Evolutionary conservation across 1,284 basidiomycete species (phyloP), one percentile per base, ranked within the genome.

Genomic region (Mycosarcoma maydis): DNA sequence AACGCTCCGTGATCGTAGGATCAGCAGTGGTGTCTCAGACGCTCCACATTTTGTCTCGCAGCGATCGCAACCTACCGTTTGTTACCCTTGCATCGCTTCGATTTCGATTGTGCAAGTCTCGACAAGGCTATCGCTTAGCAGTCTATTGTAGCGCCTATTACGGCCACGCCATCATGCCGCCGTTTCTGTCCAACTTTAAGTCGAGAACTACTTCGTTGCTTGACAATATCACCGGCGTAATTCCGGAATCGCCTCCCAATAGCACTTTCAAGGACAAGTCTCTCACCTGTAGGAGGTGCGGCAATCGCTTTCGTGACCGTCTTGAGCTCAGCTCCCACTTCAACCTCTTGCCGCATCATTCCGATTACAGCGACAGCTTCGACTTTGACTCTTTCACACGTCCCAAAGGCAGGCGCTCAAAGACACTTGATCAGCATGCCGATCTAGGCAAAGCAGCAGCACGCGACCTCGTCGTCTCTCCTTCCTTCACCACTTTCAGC

Each of bases 161-260:
- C 11, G n/a, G 7, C 32, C 6, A n/a, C 4, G 5, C 14, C 52
- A 36, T 4, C 48, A 65, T 65, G 61, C 61, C 61, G 4, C 54
- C 55, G 4, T 50, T 53, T 14, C 42, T 66, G 6, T 45, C 56
- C 20, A 48, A 17, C 17, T 38, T 66, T 48, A 36, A 44, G 23
- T 66, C 62, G 19, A 50, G 64, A 17, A 67, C 64, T 57, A 67
- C 60, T n/a, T 61, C 52, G 16, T 4, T 67, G 36, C 64, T 67
- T n/a, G 64, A 67, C 49, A 60, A 34, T 37, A 67, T 67, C 40
- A 67, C 64, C 17, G 64, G 64, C 26, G 32, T 50, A 44, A 60
- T 67, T 16, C 64, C 64, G 6, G 57, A 56, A 14, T 32, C 57
- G 16, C 57, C 57, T 13, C 38, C 57, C 22, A 39, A 44, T 24